Evolutionary conservation across 129 eudicot genomes (phyloP), one percentile per base, ranked within the genome.

Genomic region (Sambucus nigra): DNA sequence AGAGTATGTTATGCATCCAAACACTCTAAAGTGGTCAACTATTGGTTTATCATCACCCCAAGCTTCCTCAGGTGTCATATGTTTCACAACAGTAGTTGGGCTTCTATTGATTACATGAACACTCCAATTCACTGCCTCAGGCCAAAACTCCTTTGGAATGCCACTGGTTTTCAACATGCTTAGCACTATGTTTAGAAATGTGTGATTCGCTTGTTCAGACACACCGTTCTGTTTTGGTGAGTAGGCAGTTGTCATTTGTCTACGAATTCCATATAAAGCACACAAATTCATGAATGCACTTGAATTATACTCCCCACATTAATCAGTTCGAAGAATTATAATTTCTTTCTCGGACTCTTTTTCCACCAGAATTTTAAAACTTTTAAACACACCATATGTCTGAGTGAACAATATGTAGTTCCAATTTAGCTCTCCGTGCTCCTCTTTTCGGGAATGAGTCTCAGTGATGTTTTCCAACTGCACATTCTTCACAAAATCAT

Each of bases 301-400:
- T 25, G 58, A 53, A 11, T 26, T 53, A 19, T 25, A 28, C 38
- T 53, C 58, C 27, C 42, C 39, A 12, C 58, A 39, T 2, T 32
- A 13, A 13, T 53, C 58, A 4, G 40, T 53, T 12, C 42, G 35
- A 5, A 53, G 42, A 27, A 7, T 11, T 20, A 12, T 53, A 15
- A 28, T 53, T 4, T 16, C 18, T 12, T 5, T 26, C 13, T 39
- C 21, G n/a, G 1, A 1, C 15, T 52, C 57, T 3, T 52, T 27
- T 27, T 20, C 40, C 15, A 52, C 57, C 13, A 25, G 39, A 3
- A 19, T 31, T 27, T 52, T 27, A 31, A 52, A 52, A 10, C 1
- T 1, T 14, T 52, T 52, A 9, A 52, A 52, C 3, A 29, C 35
- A 17, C 2, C 51, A 45, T 29, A 29, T 3, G 8, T 29, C 35